Conservation (phyloP, 805 yeast species). For the Phaffomyces antillensis region DNA sequence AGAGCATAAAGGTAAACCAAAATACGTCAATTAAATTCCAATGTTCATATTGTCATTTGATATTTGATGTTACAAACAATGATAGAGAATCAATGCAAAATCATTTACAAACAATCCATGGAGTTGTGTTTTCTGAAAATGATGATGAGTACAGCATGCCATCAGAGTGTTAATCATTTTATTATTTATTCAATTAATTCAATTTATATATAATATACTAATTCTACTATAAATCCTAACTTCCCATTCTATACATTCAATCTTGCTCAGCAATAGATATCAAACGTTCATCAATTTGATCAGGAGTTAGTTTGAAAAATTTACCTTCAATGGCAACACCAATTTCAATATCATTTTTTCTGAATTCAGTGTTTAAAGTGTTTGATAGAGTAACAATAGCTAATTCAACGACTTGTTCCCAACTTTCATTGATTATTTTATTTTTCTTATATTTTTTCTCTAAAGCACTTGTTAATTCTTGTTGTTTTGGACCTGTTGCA, state of each 20-base stretch:
- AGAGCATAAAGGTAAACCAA: too few relatives aligned
- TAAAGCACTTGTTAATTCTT: constrained; percentile 82
- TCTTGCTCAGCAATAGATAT: constrained; percentile 96
- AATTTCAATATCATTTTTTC: constrained; percentile 88
- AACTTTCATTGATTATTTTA: constrained; percentile 65
- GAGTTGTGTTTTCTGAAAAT: too few relatives aligned
- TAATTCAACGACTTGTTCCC: constrained; percentile 85
- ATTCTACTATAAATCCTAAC: neutral
- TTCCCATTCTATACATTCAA: constrained; percentile 26
- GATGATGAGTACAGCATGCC: too few relatives aligned
- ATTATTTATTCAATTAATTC: neutral
- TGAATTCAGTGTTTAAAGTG: constrained; percentile 85
- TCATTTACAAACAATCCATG: too few relatives aligned
- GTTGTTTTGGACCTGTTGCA: constrained; percentile 96
- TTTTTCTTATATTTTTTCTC: constrained; percentile 85
- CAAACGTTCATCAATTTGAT: constrained; percentile 90
- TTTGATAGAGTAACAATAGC: constrained; percentile 83
- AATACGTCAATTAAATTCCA: too few relatives aligned
- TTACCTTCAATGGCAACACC: constrained; percentile 75
- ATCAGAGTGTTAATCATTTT: too few relatives aligned
- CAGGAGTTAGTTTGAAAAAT: constrained; percentile 68
- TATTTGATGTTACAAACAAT: too few relatives aligned
- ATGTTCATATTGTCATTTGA: too few relatives aligned
- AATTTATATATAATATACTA: too few relatives aligned
- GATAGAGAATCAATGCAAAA: too few relatives aligned